A percentile compares a stretch with the other conserved stretches of the same genome.
phyloP scores from a whole-genome alignment of 257 asterid genomes.

The Solanum microdontum region DNA sequence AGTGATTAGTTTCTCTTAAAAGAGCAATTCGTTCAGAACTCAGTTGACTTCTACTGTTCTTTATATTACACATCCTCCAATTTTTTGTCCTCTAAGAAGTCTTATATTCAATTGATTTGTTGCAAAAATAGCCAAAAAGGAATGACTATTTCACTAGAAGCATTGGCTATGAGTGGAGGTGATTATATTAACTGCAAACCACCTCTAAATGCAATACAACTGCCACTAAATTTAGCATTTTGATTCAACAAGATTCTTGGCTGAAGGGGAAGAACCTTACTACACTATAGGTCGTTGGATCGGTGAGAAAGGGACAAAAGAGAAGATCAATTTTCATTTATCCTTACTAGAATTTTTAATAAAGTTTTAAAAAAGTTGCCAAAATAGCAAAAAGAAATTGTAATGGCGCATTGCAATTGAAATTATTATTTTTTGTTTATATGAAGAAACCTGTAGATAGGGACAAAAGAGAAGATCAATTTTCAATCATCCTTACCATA shows the following conservation, averaged over 20 bases:
- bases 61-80: not conserved
- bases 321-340: too few species aligned
- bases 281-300: too few species aligned
- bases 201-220: too few species aligned
- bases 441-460: not conserved
- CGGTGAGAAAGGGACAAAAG: too few species aligned
- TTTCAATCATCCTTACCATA: not conserved
- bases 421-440: not conserved
- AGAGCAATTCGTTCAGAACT: not conserved
- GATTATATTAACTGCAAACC: not conserved
- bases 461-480: not conserved
- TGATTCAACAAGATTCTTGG: too few species aligned
- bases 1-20: too few species aligned
- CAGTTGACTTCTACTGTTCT: not conserved
- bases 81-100: not conserved
- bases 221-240: too few species aligned
- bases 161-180: too few species aligned
- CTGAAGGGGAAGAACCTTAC: too few species aligned
- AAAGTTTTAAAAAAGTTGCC: too few species aligned
- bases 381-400: not conserved
- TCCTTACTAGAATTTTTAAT: too few species aligned
- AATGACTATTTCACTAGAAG: too few species aligned
- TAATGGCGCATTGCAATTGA: not conserved
- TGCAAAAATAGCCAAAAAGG: not conserved
- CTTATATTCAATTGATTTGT: not conserved